Conservation (phyloP, 2,329 filamentous ascomycete genomes). For the Fusarium zealandicum region DNA sequence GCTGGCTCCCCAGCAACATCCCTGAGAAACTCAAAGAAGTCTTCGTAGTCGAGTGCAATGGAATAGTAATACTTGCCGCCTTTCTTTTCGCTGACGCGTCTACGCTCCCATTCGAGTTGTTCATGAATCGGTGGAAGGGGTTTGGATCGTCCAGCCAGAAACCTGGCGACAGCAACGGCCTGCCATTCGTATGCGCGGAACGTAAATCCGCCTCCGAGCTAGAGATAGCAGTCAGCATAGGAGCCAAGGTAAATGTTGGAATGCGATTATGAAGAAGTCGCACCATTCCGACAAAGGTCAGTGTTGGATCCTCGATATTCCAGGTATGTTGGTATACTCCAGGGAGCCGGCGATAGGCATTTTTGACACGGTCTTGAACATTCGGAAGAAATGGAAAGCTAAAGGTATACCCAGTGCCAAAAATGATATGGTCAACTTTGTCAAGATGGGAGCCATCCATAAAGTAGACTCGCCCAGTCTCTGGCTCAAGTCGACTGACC, state of each 20-base stretch:
- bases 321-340: constrained; percentile 28
- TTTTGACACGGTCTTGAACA: constrained; percentile 15
- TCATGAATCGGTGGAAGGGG: constrained; percentile 14
- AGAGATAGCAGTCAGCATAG: background rate
- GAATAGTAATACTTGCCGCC: constrained; percentile 35
- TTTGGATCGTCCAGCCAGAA: constrained; percentile 17
- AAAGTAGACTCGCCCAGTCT: constrained; percentile 11
- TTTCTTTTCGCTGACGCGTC: constrained; percentile 22
- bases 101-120: constrained; percentile 33
- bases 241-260: too few species aligned
- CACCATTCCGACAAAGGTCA: constrained; percentile 27
- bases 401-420: constrained; percentile 24
- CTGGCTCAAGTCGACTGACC: constrained; percentile 9
- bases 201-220: constrained; percentile 33
- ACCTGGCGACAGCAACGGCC: constrained; percentile 25
- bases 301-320: constrained; percentile 27
- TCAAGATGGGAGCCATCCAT: constrained; percentile 17
- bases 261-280: too few species aligned
- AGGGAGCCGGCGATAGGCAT: constrained; percentile 12
- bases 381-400: constrained; percentile 19
- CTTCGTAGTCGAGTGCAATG: constrained; percentile 25
- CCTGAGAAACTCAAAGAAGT: constrained; percentile 26
- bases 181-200: constrained; percentile 37
- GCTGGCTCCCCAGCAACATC: constrained; percentile 23
- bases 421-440: constrained; percentile 19